Evolutionary conservation across 371 early-diverging fungal species (phyloP), one percentile per base, ranked within the genome.

Genomic region (Syncephalastrum monosporum): DNA sequence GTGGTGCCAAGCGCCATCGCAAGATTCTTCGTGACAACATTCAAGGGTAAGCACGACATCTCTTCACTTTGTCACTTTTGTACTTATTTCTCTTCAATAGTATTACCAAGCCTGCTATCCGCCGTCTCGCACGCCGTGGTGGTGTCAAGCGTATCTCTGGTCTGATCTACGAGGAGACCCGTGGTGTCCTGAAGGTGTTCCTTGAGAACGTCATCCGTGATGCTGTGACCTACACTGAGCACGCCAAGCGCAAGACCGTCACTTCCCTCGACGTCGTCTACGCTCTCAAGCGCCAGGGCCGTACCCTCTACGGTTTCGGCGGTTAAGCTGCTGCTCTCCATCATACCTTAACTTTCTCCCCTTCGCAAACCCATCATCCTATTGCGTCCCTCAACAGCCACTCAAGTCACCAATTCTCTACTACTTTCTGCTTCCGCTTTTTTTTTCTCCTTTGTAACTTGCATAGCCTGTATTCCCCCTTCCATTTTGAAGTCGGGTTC

Each of bases 61-160:
- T 97, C 98, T 81, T 8, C 38, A 33, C 38, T 8, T 10, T 10
- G 38, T 10, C 12, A 12, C 95, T 99, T 88, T 95, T 95, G 99
- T 56, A 99, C 99, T 50, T 92, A 99, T 80, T 46, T 94, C 50
- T 95, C 94, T 61, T 92, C 96, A 33, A 33, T 33, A 33, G 97
- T 68, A 98, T 99, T 71, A 97, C 97, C 72, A 98, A 99, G 90
- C 99, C 99, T 57, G 99, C 99, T 70, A 98, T 99, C 74, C 98
- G 99, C 82, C 96, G 99, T 89, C 96, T 99, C 59, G 99, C 99
- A 55, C 94, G 99, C 79, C 96, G 99, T 93, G 99, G 99, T 72
- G 99, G 99, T 89, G 99, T 99, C 74, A 98, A 98, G 88, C 94
- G 99, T 90, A 97, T 99, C 82, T 96, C 96, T 55, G 96, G 96